These are phyloP conservation scores for Trebouxia sp. DNA, from an alignment of 139 green algal species.

Conservation along the genomic window DNA sequence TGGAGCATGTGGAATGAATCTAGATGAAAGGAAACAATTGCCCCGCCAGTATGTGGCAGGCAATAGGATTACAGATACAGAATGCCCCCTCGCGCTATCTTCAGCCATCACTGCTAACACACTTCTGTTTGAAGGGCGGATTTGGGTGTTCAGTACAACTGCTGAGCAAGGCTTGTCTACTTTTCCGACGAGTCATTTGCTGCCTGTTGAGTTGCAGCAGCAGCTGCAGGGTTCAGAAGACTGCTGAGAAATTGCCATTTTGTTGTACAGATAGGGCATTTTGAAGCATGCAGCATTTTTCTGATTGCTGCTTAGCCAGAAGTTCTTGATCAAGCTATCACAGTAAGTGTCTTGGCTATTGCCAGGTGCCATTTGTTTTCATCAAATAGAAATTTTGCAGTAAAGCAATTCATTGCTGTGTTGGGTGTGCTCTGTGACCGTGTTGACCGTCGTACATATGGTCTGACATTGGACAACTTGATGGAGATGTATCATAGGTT, in stretches of 20 bases:
- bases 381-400: no score
- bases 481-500: conserved; percentile 19
- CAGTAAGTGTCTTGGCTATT: neutral
- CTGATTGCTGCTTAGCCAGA: neutral
- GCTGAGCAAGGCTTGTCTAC: no score
- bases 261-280: conserved; percentile 18
- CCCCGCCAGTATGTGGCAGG: neutral
- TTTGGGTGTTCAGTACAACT: no score
- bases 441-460: conserved; percentile 13
- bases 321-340: neutral
- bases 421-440: no score
- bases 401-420: no score
- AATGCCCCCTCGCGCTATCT: neutral
- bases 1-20: neutral
- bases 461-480: no score
- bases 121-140: no score
- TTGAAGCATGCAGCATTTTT: neutral
- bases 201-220: neutral
- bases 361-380: no score
- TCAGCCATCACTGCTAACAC: no score
- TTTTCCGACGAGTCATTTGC: no score
- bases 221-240: neutral
- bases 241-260: neutral
- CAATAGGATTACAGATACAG: neutral
- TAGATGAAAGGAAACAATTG: neutral